These are phyloP conservation scores for Talaromyces islandicus DNA, from an alignment of 2,329 filamentous ascomycete species.

Conservation along the genomic window DNA sequence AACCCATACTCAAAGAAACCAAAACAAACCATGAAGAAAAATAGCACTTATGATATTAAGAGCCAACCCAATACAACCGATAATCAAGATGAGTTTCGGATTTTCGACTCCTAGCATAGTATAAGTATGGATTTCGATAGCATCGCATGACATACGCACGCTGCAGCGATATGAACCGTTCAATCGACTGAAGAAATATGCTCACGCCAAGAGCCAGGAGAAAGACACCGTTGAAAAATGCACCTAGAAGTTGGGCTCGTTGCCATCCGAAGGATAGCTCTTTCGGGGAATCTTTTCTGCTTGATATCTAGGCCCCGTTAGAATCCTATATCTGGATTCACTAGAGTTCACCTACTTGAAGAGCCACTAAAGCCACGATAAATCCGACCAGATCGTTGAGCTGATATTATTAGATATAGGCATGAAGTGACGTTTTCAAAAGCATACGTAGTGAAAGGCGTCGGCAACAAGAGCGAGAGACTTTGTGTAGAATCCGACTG, in stretches of 20 bases:
- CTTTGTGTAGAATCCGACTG: conserved; percentile 63
- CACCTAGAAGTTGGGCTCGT: conserved; percentile 64
- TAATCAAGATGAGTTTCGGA: conserved; percentile 60
- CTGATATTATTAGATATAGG: conserved; percentile 32
- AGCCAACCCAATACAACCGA: conserved; percentile 61
- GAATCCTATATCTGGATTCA: neutral
- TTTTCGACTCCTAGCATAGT: conserved; percentile 53
- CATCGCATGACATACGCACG: neutral
- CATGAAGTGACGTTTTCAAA: conserved; percentile 2
- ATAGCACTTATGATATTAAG: conserved; percentile 62
- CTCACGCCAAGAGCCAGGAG: conserved; percentile 65
- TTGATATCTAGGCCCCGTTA: conserved; percentile 36
- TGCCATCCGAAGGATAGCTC: conserved; percentile 69
- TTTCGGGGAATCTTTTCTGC: neutral
- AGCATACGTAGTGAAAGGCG: conserved; percentile 68
- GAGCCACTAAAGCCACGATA: conserved; percentile 58
- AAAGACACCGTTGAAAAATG: conserved; percentile 76
- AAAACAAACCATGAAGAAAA: conserved; percentile 56
- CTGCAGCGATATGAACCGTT: conserved; percentile 38
- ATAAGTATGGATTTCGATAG: neutral
- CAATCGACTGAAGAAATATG: conserved; percentile 67
- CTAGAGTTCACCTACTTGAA: conserved; percentile 45
- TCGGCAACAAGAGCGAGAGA: conserved; percentile 70
- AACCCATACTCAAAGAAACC: too few relatives aligned
- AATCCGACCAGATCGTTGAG: conserved; percentile 67